Evolutionary conservation across 2,329 filamentous ascomycete genomes (phyloP), one percentile per base, ranked within the genome.

Genomic region (Cercospora zeae-maydis): DNA sequence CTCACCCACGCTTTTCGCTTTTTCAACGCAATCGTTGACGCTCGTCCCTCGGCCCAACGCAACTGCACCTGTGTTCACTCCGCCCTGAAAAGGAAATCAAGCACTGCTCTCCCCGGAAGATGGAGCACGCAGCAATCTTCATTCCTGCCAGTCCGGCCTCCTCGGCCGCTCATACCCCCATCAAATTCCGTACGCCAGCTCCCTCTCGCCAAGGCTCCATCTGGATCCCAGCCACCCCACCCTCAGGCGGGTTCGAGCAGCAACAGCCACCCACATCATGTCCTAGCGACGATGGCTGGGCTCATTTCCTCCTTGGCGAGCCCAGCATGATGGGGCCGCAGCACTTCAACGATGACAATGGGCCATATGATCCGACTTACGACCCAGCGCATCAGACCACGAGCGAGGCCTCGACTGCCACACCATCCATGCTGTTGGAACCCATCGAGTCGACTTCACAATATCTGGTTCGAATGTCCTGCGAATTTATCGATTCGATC

Each of bases 121-220:
- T 49, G 56, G 56, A 58, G 56, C 56, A 58, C 56, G 56, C 56
- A 58, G 56, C 56, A 42, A 63, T 63, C 31, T 39, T 63, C 36
- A 63, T 63, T 27, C 61, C 61, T 30, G 61, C 61, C 37, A 63
- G 61, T 39, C 60, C 60, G 54, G 45, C 60, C n/a, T 39, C 45
- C 1, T 58, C 56, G 4, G 56, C 56, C 14, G 56, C 56, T 31
- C 56, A 49, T 6, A 58, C 56, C 3, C 56, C 56, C n/a, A 51
- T 58, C 56, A 58, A 58, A 42, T 58, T 49, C 42, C 56, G 56
- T 19, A 58, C 39, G 16, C 56, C 56, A 49, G 56, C 56, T 31
- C 56, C 37, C 37, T 58, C 56, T 47, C 56, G 56, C 24, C 42
- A 47, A 49, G 56, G 42, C 24, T 58, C 56, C n/a, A 58, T 58